phyloP scores from a whole-genome alignment of 768 basidiomycete genomes.

The Russula sp. region DNA sequence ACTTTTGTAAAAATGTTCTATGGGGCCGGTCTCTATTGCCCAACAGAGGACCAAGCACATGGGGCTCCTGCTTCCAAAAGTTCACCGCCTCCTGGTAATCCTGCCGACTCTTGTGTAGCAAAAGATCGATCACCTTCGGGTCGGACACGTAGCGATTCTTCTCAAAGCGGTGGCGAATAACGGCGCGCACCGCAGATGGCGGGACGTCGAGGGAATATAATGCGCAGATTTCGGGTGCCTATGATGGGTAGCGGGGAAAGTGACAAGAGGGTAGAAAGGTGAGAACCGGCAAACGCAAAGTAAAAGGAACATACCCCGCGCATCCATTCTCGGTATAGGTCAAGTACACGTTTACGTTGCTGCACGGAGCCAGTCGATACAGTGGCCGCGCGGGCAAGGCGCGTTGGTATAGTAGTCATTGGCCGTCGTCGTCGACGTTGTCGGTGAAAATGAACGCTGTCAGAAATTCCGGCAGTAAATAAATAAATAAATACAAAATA shows the following conservation, averaged over 20 bases:
- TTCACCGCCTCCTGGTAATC: constrained; percentile 96
- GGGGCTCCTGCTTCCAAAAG: constrained; percentile 86
- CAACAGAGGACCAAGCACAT: constrained; percentile 69
- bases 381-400: constrained; percentile 70
- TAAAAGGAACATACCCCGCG: constrained; percentile 62
- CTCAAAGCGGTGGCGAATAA: constrained; percentile 86
- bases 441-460: neutral
- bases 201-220: constrained; percentile 82
- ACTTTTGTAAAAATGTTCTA: constrained; percentile 75
- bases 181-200: constrained; percentile 71
- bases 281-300: constrained; percentile 1
- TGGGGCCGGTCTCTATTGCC: constrained; percentile 47
- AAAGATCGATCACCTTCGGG: constrained; percentile 75
- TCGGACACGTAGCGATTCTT: constrained; percentile 80
- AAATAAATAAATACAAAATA: neutral
- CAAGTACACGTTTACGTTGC: constrained; percentile 65
- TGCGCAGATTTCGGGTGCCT: constrained; percentile 90
- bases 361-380: constrained; percentile 56
- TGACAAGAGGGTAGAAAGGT: neutral
- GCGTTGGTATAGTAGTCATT: constrained; percentile 86
- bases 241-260: constrained; percentile 7
- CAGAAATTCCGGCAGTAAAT: constrained; percentile 1
- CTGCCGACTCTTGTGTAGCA: constrained; percentile 78
- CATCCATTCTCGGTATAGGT: constrained; percentile 92
- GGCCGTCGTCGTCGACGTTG: constrained; percentile 4